These are phyloP conservation scores for Shiraia sp. DNA, from an alignment of 2,329 filamentous ascomycete species.

Conservation along the genomic window DNA sequence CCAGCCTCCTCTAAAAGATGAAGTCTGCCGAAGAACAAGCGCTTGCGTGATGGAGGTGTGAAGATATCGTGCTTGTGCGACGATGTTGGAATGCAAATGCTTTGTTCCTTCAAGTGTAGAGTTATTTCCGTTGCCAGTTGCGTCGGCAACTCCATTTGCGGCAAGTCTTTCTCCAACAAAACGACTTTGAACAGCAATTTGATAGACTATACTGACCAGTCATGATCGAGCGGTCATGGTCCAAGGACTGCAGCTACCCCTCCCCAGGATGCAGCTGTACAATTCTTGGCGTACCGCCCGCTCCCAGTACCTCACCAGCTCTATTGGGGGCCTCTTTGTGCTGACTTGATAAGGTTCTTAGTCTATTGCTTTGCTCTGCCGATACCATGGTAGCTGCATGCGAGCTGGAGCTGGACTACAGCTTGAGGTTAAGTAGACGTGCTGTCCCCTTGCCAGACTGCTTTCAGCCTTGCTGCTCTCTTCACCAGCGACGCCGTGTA, in stretches of 20 bases:
- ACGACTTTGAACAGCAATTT: too few relatives aligned
- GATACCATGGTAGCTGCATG: slow-evolving; percentile 15
- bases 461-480: slow-evolving; percentile 13
- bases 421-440: slow-evolving; percentile 21
- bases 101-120: slow-evolving; percentile 1
- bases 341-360: slow-evolving; percentile 5
- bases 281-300: background rate
- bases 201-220: too few relatives aligned
- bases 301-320: background rate
- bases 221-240: too few relatives aligned
- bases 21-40: background rate
- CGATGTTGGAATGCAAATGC: background rate
- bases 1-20: background rate
- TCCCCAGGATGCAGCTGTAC: too few relatives aligned
- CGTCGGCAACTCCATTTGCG: too few relatives aligned
- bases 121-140: too few relatives aligned
- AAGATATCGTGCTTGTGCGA: background rate
- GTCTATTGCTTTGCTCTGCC: background rate
- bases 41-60: background rate
- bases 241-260: too few relatives aligned
- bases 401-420: slow-evolving; percentile 8
- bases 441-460: slow-evolving; percentile 4
- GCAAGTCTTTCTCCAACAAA: too few relatives aligned
- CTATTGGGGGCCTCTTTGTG: slow-evolving; percentile 5
- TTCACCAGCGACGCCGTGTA: slow-evolving; percentile 7